Evolutionary conservation across 108 stramenopile species (phyloP).

Genomic region (Conticribra guillardii): DNA sequence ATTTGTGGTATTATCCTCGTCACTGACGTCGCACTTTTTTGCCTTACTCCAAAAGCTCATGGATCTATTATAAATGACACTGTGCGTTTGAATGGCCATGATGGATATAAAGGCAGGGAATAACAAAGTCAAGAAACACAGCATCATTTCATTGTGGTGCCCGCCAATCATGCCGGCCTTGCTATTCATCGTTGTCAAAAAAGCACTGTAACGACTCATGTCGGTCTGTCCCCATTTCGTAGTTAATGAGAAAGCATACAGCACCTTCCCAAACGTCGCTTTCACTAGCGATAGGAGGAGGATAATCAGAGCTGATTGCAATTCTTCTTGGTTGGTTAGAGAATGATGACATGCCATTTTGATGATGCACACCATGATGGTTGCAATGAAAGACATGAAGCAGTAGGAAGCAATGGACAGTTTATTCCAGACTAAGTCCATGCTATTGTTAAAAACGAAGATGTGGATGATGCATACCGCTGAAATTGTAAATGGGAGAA

Average conservation of each 20-base stretch:
- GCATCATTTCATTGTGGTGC: slow-evolving; percentile 13
- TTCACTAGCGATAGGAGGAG: slow-evolving; percentile 30
- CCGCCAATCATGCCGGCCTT: slow-evolving; percentile 4
- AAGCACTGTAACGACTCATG: slow-evolving; percentile 10
- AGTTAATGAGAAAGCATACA: slow-evolving; percentile 26
- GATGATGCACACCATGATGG: slow-evolving; percentile 8
- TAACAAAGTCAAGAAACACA: not conserved
- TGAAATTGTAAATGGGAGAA: slow-evolving; percentile 5
- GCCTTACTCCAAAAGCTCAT: too few relatives aligned
- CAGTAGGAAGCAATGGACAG: slow-evolving; percentile 9
- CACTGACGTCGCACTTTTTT: not conserved
- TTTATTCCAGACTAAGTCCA: slow-evolving; percentile 17
- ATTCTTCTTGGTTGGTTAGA: not conserved
- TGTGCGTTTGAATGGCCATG: slow-evolving; percentile 16
- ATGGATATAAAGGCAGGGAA: slow-evolving; percentile 18
- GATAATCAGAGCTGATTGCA: slow-evolving; percentile 11
- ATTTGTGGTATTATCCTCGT: not conserved
- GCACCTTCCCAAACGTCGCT: slow-evolving; percentile 20
- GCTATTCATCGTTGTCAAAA: slow-evolving; percentile 5
- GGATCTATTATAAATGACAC: slow-evolving; percentile 9
- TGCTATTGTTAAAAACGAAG: not conserved
- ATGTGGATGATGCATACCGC: slow-evolving; percentile 1
- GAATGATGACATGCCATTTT: slow-evolving; percentile 2
- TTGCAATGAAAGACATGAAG: slow-evolving; percentile 14
- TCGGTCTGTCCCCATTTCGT: slow-evolving; percentile 18